phyloP scores from a whole-genome alignment of 2,329 filamentous ascomycete genomes.

The Davidsoniella neocaledoniae region DNA sequence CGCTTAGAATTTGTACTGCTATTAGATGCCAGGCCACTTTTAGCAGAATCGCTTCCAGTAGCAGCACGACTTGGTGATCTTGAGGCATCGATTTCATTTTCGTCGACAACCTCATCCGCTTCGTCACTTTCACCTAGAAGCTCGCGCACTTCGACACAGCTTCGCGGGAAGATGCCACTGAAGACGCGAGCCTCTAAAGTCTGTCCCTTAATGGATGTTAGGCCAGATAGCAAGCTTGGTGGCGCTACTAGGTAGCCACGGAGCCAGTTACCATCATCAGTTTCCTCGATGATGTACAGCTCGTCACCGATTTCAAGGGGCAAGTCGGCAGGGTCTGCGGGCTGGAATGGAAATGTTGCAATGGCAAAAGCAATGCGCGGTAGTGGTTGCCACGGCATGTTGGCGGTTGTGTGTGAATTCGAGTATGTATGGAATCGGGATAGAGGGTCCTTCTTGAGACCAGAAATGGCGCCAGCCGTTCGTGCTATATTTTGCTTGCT shows the following conservation, averaged over 20 bases:
- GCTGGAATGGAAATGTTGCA: slow-evolving; percentile 84
- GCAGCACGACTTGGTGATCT: slow-evolving; percentile 8
- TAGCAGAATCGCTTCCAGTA: slow-evolving; percentile 30
- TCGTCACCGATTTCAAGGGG: slow-evolving; percentile 97
- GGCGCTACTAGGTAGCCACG: slow-evolving; percentile 90
- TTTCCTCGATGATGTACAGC: slow-evolving; percentile 96
- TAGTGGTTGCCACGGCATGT: slow-evolving; percentile 94
- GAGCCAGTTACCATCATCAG: slow-evolving; percentile 80
- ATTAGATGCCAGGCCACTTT: slow-evolving; percentile 31
- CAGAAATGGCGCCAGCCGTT: not conserved
- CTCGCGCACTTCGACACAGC: slow-evolving; percentile 88
- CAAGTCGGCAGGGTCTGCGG: slow-evolving; percentile 73
- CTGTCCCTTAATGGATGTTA: slow-evolving; percentile 82
- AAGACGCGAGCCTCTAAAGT: slow-evolving; percentile 92
- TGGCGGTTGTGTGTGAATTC: slow-evolving; percentile 10
- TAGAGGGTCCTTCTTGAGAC: not conserved
- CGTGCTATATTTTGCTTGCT: not conserved
- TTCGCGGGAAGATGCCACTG: slow-evolving; percentile 92
- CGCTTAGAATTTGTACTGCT: slow-evolving; percentile 17
- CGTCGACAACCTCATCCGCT: slow-evolving; percentile 26
- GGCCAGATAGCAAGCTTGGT: slow-evolving; percentile 75
- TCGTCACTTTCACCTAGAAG: slow-evolving; percentile 62
- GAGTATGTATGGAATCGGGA: not conserved
- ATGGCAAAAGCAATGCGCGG: slow-evolving; percentile 96
- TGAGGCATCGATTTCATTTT: slow-evolving; percentile 20